phyloP scores from a whole-genome alignment of 192 early-diverging fungal genomes.

The Coemansia sp. region DNA sequence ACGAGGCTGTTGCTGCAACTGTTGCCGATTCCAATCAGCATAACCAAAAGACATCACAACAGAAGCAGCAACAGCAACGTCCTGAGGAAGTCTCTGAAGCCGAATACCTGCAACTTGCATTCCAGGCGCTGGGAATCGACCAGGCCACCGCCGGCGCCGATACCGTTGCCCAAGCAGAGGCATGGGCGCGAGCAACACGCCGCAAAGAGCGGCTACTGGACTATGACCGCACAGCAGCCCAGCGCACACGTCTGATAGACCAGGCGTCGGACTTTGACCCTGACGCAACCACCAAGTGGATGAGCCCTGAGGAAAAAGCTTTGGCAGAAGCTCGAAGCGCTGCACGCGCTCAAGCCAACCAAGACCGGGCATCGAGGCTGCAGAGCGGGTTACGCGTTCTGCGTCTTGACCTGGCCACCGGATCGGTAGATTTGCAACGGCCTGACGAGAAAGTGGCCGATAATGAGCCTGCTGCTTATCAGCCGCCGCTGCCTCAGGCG shows the following conservation, averaged over 20 bases:
- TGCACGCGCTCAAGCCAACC: conserved; percentile 2
- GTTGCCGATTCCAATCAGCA: background rate
- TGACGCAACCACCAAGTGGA: conserved; percentile 41
- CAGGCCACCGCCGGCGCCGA: conserved; percentile 8
- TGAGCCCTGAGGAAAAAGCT: conserved; percentile 44
- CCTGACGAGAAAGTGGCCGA: conserved; percentile 4
- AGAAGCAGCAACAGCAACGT: background rate
- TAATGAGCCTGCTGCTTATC: background rate
- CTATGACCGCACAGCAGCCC: conserved; percentile 54
- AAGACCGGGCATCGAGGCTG: conserved; percentile 30
- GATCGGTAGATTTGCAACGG: conserved; percentile 16
- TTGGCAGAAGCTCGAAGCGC: conserved; percentile 16
- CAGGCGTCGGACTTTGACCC: conserved; percentile 44
- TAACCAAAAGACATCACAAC: too few relatives aligned
- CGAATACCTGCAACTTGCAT: conserved; percentile 39
- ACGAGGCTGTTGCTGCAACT: background rate
- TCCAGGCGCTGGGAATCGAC: conserved; percentile 35
- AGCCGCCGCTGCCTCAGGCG: conserved; percentile 3
- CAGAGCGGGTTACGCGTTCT: conserved; percentile 49
- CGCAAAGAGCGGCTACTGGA: conserved; percentile 50
- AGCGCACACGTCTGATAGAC: conserved; percentile 54
- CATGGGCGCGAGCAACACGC: conserved; percentile 40
- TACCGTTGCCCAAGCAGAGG: conserved; percentile 22
- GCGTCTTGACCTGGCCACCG: conserved; percentile 24
- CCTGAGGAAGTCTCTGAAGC: conserved; percentile 24